A percentile compares a stretch with the other conserved stretches of the same genome.
Evolutionary conservation across 2,329 filamentous ascomycete genomes (phyloP).

Genomic region (Pseudomassariella vexata): DNA sequence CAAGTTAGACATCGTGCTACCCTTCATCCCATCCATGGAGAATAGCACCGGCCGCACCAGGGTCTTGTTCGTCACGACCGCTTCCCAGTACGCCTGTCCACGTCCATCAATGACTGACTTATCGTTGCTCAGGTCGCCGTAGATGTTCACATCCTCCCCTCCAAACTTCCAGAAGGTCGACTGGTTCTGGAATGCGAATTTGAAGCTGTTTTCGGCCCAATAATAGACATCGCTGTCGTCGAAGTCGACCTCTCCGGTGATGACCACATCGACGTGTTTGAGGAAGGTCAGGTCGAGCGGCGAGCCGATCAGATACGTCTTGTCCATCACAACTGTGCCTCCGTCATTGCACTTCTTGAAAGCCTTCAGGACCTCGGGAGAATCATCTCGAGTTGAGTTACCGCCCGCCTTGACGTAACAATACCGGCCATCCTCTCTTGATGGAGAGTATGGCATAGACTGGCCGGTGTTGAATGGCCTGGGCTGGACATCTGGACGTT

Average conservation of each 20-base stretch:
- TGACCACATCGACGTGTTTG: constrained; percentile 55
- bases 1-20: constrained; percentile 52
- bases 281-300: constrained; percentile 62
- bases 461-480: constrained; percentile 13
- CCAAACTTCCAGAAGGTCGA: constrained; percentile 44
- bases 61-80: constrained; percentile 44
- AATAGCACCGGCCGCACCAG: constrained; percentile 54
- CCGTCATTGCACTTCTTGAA: constrained; percentile 56
- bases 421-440: constrained; percentile 11
- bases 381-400: constrained; percentile 15
- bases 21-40: constrained; percentile 49
- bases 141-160: constrained; percentile 52
- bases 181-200: constrained; percentile 61
- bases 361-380: constrained; percentile 40
- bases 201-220: constrained; percentile 61
- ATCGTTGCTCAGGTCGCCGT: constrained; percentile 41
- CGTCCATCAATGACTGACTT: constrained; percentile 47
- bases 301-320: constrained; percentile 56
- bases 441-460: constrained; percentile 3
- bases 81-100: constrained; percentile 59
- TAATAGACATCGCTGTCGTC: constrained; percentile 58
- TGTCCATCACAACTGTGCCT: constrained; percentile 55
- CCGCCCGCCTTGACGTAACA: constrained; percentile 12
- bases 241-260: constrained; percentile 52
- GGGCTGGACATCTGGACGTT: constrained; percentile 12